These are phyloP conservation scores for Xylaria sp. DNA, from an alignment of 2,329 filamentous ascomycete genomes.

Conservation along the genomic window DNA sequence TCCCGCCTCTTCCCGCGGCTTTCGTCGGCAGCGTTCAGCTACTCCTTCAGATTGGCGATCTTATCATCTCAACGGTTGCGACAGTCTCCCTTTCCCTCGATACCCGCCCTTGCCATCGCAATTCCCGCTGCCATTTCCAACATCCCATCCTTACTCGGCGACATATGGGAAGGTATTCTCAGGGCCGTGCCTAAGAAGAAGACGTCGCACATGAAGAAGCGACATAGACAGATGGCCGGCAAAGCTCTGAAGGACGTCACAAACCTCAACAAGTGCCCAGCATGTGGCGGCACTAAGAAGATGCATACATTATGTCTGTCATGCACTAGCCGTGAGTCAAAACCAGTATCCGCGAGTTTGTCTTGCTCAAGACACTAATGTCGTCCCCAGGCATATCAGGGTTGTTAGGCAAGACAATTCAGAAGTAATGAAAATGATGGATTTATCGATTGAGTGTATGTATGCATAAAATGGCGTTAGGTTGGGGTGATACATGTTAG, in stretches of 20 bases:
- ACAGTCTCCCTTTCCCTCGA: conserved; percentile 48
- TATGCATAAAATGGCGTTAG: conserved; percentile 29
- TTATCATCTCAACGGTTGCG: conserved; percentile 50
- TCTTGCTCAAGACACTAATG: neutral
- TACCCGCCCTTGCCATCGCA: conserved; percentile 61
- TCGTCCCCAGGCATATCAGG: conserved; percentile 32
- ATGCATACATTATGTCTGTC: conserved; percentile 87
- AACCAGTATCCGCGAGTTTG: neutral
- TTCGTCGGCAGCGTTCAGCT: conserved; percentile 48
- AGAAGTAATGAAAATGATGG: conserved; percentile 26
- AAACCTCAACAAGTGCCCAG: conserved; percentile 84
- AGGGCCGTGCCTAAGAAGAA: conserved; percentile 98
- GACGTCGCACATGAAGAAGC: conserved; percentile 94
- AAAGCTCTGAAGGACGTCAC: conserved; percentile 94
- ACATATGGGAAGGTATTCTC: conserved; percentile 91
- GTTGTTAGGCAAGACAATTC: conserved; percentile 32
- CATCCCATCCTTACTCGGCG: conserved; percentile 73
- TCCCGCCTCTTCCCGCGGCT: conserved; percentile 63
- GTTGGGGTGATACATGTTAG: conserved; percentile 13
- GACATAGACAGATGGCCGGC: conserved; percentile 91
- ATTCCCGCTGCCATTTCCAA: conserved; percentile 66
- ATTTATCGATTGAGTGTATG: conserved; percentile 10
- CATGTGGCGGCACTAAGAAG: conserved; percentile 85
- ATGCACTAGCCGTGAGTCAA: conserved; percentile 76
- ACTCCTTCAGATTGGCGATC: conserved; percentile 50